Conservation (phyloP, 140 eudicot genomes). For the Anethum foeniculum region DNA sequence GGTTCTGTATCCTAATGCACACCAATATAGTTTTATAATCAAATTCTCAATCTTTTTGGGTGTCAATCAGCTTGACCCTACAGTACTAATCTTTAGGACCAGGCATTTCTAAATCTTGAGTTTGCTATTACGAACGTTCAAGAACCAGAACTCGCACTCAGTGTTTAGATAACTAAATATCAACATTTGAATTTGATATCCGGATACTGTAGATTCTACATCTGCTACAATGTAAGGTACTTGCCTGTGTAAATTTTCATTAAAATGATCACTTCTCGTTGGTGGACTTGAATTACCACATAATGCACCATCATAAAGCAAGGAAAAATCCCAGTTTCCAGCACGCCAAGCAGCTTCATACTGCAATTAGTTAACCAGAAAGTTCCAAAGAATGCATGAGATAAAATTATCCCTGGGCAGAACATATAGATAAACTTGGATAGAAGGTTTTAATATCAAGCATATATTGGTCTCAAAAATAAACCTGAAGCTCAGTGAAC, state of each 20-base stretch:
- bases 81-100: neutral
- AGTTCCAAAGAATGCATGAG: neutral
- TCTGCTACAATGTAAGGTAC: neutral
- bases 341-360: constrained; percentile 99
- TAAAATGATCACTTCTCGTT: constrained; percentile 44
- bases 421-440: constrained; percentile 1
- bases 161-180: neutral
- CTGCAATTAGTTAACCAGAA: constrained; percentile 32
- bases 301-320: constrained; percentile 36
- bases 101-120: neutral
- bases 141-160: neutral
- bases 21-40: neutral
- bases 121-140: neutral
- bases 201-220: neutral
- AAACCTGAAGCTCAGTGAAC: constrained; percentile 91
- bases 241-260: constrained; percentile 83
- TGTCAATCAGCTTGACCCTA: neutral
- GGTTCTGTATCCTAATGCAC: neutral
- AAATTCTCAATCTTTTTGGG: neutral
- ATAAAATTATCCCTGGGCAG: constrained; percentile 1
- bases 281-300: constrained; percentile 29
- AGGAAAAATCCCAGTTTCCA: constrained; percentile 93
- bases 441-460: neutral
- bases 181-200: neutral
- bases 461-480: constrained; percentile 7